phyloP scores from a whole-genome alignment of 306 rosid genomes.

The Hylodesmum podocarpum region DNA sequence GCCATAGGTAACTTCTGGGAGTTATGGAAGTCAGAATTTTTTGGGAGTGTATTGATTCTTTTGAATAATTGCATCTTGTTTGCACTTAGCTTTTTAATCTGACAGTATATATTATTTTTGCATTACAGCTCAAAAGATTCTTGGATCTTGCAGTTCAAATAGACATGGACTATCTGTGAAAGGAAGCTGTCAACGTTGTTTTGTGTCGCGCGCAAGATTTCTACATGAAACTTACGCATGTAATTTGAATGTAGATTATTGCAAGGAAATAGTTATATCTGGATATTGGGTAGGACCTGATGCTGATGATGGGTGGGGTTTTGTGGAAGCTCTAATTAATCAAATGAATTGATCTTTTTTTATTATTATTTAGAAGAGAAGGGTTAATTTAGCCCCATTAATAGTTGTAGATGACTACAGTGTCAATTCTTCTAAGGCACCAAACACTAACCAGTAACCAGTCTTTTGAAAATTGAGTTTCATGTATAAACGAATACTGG shows the following conservation, averaged over 20 bases:
- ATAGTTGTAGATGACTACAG: neutral
- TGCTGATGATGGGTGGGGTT: conserved; percentile 91
- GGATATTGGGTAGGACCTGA: conserved; percentile 99
- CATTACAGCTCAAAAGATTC: conserved; percentile 73
- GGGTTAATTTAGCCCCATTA: conserved; percentile 28
- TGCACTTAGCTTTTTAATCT: conserved; percentile 9
- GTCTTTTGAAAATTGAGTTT: neutral
- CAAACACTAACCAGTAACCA: conserved; percentile 17
- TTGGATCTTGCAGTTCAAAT: conserved; percentile 36
- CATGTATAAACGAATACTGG: neutral
- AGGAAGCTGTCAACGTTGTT: conserved; percentile 28
- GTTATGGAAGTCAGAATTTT: conserved; percentile 7
- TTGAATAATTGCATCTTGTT: conserved; percentile 16
- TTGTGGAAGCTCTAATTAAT: conserved; percentile 69
- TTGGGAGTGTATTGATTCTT: conserved; percentile 16
- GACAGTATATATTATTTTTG: conserved; percentile 43
- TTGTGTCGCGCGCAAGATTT: conserved; percentile 33
- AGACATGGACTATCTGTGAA: conserved; percentile 28
- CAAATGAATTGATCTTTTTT: conserved; percentile 43
- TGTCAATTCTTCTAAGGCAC: neutral
- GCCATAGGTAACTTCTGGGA: neutral
- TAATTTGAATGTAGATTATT: conserved; percentile 43
- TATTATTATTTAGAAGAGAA: neutral
- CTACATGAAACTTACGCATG: conserved; percentile 30
- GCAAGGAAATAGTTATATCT: conserved; percentile 46